These are phyloP conservation scores for Metschnikowia sp. DNA, from an alignment of 805 yeast genomes.

Conservation along the genomic window DNA sequence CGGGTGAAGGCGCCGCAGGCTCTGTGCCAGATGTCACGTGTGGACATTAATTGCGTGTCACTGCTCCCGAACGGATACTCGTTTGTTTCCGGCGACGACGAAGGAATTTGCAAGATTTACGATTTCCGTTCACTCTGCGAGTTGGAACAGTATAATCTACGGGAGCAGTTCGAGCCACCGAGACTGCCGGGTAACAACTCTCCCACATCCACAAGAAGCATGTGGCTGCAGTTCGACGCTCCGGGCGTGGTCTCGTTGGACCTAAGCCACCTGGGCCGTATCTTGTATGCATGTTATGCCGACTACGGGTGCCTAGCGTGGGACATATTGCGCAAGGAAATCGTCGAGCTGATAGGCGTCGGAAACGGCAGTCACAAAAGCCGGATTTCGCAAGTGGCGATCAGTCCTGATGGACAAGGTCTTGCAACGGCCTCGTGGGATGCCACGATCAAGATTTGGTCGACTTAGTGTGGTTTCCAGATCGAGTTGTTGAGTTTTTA, in stretches of 20 bases:
- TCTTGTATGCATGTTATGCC: slow-evolving; percentile 71
- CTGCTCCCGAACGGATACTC: slow-evolving; percentile 70
- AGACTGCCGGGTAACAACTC: slow-evolving; percentile 6
- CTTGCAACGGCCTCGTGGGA: slow-evolving; percentile 84
- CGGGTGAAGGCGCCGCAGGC: slow-evolving; percentile 43
- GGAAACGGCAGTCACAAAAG: slow-evolving; percentile 51
- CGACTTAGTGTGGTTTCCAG: slow-evolving; percentile 13
- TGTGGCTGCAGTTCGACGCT: slow-evolving; percentile 42
- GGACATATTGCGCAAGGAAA: slow-evolving; percentile 66
- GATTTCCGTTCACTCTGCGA: slow-evolving; percentile 79
- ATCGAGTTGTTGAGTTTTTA: too few relatives aligned
- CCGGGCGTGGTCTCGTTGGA: slow-evolving; percentile 74
- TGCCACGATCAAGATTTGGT: slow-evolving; percentile 66
- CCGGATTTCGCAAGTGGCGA: slow-evolving; percentile 58
- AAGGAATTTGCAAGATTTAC: slow-evolving; percentile 63
- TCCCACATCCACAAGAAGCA: slow-evolving; percentile 7
- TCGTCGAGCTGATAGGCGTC: slow-evolving; percentile 57
- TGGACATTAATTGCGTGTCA: slow-evolving; percentile 59
- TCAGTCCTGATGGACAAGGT: slow-evolving; percentile 72
- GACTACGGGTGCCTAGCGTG: slow-evolving; percentile 73
- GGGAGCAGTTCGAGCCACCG: slow-evolving; percentile 15
- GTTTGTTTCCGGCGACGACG: slow-evolving; percentile 76
- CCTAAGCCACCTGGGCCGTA: slow-evolving; percentile 69
- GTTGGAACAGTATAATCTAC: slow-evolving; percentile 46
- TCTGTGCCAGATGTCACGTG: slow-evolving; percentile 51